Percentiles rank a stretch among this genome's conserved stretches.
Conservation (phyloP, 1,284 basidiomycete genomes). For the Mycena sp. region DNA sequence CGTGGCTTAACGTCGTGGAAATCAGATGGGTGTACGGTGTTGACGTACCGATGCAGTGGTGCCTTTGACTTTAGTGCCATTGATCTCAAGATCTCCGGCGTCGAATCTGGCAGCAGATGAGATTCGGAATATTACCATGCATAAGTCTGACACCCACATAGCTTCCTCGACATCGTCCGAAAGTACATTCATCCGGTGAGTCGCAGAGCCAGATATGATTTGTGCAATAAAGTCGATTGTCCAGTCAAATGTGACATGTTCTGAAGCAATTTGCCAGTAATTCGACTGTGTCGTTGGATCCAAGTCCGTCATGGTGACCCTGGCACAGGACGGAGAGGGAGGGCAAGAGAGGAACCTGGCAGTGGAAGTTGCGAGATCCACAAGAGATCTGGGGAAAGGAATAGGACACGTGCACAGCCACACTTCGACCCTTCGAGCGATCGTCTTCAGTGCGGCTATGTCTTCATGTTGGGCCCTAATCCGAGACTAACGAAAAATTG, state of each 20-base stretch:
- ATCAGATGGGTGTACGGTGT: slow-evolving; percentile 4
- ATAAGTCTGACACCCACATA: slow-evolving; percentile 51
- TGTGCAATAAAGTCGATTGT: slow-evolving; percentile 78
- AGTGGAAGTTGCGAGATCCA: no score
- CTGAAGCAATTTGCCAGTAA: slow-evolving; percentile 74
- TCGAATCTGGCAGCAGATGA: slow-evolving; percentile 67
- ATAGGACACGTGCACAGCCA: no score
- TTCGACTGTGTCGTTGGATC: slow-evolving; percentile 88
- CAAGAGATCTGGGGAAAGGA: no score
- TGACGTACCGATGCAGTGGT: slow-evolving; percentile 55
- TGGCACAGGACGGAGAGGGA: no score
- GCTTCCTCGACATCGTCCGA: slow-evolving; percentile 72
- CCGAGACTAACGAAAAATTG: no score
- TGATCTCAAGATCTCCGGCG: slow-evolving; percentile 78
- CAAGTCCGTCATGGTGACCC: slow-evolving; percentile 11
- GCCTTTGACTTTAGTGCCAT: slow-evolving; percentile 65
- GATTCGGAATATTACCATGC: neutral
- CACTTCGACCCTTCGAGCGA: no score
- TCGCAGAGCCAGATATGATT: slow-evolving; percentile 78
- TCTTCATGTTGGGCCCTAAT: no score
- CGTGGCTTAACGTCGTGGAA: slow-evolving; percentile 1
- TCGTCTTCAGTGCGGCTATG: no score
- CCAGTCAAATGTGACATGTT: slow-evolving; percentile 86
- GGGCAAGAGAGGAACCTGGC: no score
- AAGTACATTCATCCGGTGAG: slow-evolving; percentile 70